phyloP scores from a whole-genome alignment of 1,139 yeast species.

The Meyerozyma guilliermondii region DNA sequence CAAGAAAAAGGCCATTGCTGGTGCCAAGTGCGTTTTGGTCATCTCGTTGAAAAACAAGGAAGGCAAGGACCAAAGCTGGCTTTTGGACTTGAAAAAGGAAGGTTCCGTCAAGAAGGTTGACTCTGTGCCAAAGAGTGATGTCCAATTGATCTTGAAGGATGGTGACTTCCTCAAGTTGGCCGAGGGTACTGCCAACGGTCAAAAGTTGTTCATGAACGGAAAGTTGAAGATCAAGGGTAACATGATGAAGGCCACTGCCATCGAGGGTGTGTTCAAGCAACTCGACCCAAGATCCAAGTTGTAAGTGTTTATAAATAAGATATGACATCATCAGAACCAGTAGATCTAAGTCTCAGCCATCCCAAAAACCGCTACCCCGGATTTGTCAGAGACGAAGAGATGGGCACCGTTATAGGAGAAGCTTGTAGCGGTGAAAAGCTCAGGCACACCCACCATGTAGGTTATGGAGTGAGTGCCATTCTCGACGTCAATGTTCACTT shows the following conservation, averaged over 20 bases:
- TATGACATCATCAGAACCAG: neutral
- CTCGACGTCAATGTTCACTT: conserved; percentile 8
- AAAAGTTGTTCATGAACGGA: conserved; percentile 78
- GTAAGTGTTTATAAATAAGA: conserved; percentile 14
- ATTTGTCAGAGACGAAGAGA: neutral
- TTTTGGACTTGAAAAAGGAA: conserved; percentile 61
- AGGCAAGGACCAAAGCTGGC: conserved; percentile 64
- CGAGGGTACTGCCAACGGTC: conserved; percentile 77
- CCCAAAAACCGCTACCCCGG: neutral
- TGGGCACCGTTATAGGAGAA: neutral
- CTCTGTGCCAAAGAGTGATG: conserved; percentile 55
- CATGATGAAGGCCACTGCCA: conserved; percentile 82
- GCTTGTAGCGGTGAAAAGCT: conserved; percentile 13
- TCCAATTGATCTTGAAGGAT: conserved; percentile 61
- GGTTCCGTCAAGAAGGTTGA: conserved; percentile 52
- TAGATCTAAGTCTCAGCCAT: neutral
- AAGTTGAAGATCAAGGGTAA: conserved; percentile 84
- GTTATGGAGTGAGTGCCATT: conserved; percentile 4
- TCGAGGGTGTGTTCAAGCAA: conserved; percentile 67
- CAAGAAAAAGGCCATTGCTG: conserved; percentile 39
- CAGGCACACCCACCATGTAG: conserved; percentile 21
- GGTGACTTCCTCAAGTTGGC: conserved; percentile 65
- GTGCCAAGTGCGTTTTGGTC: conserved; percentile 60
- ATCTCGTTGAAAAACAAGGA: conserved; percentile 68
- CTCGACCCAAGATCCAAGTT: conserved; percentile 54